Conservation (phyloP, 192 early-diverging fungal species). For the Podila clonocystis region DNA sequence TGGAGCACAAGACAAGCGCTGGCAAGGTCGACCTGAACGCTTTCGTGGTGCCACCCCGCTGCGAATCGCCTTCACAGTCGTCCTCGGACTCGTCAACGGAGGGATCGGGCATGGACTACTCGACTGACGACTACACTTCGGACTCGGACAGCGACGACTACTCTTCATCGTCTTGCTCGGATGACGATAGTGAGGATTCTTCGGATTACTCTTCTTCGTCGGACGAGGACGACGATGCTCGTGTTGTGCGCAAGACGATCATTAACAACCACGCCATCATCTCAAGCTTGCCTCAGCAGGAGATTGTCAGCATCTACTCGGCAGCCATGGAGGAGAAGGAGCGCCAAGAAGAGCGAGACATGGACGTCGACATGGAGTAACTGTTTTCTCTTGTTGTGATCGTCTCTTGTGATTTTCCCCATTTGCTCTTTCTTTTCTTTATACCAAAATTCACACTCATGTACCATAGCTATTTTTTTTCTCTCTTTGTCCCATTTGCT, state of each 20-base stretch:
- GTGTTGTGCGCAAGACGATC: constrained; percentile 18
- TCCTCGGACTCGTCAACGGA: constrained; percentile 36
- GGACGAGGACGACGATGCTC: constrained; percentile 26
- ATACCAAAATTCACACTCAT: constrained; percentile 10
- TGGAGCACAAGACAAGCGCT: constrained; percentile 44
- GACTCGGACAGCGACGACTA: constrained; percentile 35
- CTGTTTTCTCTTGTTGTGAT: constrained; percentile 1
- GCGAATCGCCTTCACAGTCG: constrained; percentile 23
- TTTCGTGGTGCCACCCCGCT: constrained; percentile 36
- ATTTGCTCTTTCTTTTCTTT: background rate
- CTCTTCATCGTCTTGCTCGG: constrained; percentile 28
- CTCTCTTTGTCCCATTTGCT: background rate
- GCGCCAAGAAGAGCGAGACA: constrained; percentile 20
- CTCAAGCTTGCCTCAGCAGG: constrained; percentile 30
- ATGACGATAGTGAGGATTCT: constrained; percentile 35
- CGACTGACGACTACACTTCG: constrained; percentile 40
- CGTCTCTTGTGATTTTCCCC: background rate
- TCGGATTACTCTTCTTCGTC: constrained; percentile 24
- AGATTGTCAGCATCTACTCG: constrained; percentile 19
- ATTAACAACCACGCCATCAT: constrained; percentile 25
- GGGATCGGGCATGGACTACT: constrained; percentile 32
- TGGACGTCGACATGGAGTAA: constrained; percentile 15
- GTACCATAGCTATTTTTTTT: background rate
- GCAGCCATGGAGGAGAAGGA: constrained; percentile 31
- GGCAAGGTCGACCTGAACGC: constrained; percentile 40